phyloP scores from a whole-genome alignment of 2,329 filamentous ascomycete species.

The Aureobasidium sp. region DNA sequence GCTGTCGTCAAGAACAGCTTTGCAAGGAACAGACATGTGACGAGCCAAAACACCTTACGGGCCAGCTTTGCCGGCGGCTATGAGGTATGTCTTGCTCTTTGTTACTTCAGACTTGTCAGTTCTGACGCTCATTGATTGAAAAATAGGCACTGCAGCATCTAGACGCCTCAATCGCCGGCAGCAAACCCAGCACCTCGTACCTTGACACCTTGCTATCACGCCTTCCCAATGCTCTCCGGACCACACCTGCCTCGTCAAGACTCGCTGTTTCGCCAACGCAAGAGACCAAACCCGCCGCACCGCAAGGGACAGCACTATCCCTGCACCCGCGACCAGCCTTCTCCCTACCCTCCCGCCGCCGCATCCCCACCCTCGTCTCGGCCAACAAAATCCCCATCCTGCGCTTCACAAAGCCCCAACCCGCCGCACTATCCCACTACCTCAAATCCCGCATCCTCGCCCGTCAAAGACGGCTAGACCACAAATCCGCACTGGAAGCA shows the following conservation, averaged over 20 bases:
- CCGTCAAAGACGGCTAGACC: conserved; percentile 36
- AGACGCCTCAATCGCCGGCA: conserved; percentile 31
- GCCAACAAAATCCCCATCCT: conserved; percentile 55
- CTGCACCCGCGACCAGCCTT: conserved; percentile 23
- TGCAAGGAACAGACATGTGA: conserved; percentile 49
- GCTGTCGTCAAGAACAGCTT: conserved; percentile 57
- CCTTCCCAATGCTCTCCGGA: conserved; percentile 20
- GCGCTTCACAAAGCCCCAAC: conserved; percentile 58
- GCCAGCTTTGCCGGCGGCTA: conserved; percentile 61
- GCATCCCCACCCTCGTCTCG: conserved; percentile 51
- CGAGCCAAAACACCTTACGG: conserved; percentile 52
- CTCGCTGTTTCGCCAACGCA: no score
- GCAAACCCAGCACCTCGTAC: conserved; percentile 22
- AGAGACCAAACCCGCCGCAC: conserved; percentile 14
- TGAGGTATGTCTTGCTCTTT: conserved; percentile 37
- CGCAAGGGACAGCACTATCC: conserved; percentile 15
- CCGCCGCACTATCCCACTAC: conserved; percentile 48
- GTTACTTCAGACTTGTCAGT: background rate
- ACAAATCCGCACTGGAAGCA: conserved; percentile 34
- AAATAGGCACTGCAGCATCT: conserved; percentile 35
- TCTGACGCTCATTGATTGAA: background rate
- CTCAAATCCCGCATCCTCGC: conserved; percentile 44
- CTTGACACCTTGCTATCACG: conserved; percentile 21
- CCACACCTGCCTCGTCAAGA: no score
- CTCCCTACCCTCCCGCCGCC: conserved; percentile 43